These are phyloP conservation scores for Clarireedia hainanense DNA, from an alignment of 2,329 filamentous ascomycete species.

Conservation along the genomic window DNA sequence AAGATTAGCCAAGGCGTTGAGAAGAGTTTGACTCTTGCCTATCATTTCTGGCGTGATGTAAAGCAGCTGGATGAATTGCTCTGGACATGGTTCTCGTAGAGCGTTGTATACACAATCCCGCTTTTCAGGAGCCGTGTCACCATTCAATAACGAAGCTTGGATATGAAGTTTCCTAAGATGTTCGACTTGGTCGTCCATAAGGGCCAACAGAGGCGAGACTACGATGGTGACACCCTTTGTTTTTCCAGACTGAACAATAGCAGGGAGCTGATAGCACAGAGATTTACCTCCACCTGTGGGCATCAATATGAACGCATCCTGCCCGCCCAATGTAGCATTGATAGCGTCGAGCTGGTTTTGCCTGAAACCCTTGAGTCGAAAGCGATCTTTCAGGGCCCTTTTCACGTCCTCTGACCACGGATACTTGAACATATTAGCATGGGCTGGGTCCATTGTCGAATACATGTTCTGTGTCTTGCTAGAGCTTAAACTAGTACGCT, in stretches of 20 bases:
- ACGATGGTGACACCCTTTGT: slow-evolving; percentile 87
- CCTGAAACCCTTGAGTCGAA: slow-evolving; percentile 79
- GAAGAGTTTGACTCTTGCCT: slow-evolving; percentile 66
- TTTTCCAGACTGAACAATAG: slow-evolving; percentile 70
- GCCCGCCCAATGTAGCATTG: slow-evolving; percentile 79
- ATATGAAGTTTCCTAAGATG: slow-evolving; percentile 71
- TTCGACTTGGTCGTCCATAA: slow-evolving; percentile 95
- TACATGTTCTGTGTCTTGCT: slow-evolving; percentile 24
- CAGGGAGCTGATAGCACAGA: slow-evolving; percentile 90
- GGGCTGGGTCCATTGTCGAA: slow-evolving; percentile 25
- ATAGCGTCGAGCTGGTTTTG: slow-evolving; percentile 92
- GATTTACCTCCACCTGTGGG: slow-evolving; percentile 96
- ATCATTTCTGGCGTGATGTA: slow-evolving; percentile 96
- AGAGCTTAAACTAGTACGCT: slow-evolving; percentile 4
- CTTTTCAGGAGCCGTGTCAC: slow-evolving; percentile 58
- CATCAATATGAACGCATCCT: slow-evolving; percentile 95
- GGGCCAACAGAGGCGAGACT: slow-evolving; percentile 84
- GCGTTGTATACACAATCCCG: slow-evolving; percentile 62
- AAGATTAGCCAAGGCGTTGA: slow-evolving; percentile 57
- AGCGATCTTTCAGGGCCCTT: slow-evolving; percentile 70
- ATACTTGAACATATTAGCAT: slow-evolving; percentile 51
- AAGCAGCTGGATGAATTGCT: slow-evolving; percentile 76
- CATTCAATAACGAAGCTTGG: slow-evolving; percentile 73
- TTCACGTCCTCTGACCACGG: slow-evolving; percentile 85
- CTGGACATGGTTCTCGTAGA: slow-evolving; percentile 52